phyloP scores from a whole-genome alignment of 352 stramenopile species.

The Stramenopiles sp. region DNA sequence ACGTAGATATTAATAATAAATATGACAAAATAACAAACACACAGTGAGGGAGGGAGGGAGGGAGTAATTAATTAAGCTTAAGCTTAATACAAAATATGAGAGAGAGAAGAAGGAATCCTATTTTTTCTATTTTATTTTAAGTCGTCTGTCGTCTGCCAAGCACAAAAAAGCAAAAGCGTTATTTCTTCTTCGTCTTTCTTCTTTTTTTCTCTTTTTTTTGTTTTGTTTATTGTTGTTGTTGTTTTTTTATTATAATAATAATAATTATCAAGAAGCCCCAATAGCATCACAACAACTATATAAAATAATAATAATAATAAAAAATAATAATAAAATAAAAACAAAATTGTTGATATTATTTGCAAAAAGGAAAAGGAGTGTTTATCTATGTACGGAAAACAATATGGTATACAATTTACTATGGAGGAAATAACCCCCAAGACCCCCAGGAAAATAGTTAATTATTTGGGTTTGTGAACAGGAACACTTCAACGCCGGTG shows the following conservation, averaged over 20 bases:
- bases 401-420: neutral
- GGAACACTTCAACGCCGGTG: neutral
- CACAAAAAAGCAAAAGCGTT: neutral
- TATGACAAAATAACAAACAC: too few relatives aligned
- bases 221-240: too few relatives aligned
- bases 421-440: neutral
- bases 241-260: too few relatives aligned
- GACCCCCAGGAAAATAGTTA: neutral
- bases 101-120: too few relatives aligned
- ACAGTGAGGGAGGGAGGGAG: too few relatives aligned
- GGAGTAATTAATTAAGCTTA: too few relatives aligned
- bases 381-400: neutral
- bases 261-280: neutral
- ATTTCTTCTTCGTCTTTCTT: neutral
- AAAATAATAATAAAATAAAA: neutral
- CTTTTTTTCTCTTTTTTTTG: neutral
- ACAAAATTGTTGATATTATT: neutral
- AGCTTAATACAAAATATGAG: too few relatives aligned
- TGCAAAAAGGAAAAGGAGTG: neutral
- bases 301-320: slow-evolving; percentile 4
- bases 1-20: too few relatives aligned
- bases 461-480: neutral
- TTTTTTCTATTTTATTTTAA: neutral
- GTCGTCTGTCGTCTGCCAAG: neutral
- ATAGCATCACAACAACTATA: neutral